Percentiles rank a stretch among this genome's conserved stretches.
Evolutionary conservation across 257 asterid genomes (phyloP).

Genomic region (Jaltomata sinuosa): DNA sequence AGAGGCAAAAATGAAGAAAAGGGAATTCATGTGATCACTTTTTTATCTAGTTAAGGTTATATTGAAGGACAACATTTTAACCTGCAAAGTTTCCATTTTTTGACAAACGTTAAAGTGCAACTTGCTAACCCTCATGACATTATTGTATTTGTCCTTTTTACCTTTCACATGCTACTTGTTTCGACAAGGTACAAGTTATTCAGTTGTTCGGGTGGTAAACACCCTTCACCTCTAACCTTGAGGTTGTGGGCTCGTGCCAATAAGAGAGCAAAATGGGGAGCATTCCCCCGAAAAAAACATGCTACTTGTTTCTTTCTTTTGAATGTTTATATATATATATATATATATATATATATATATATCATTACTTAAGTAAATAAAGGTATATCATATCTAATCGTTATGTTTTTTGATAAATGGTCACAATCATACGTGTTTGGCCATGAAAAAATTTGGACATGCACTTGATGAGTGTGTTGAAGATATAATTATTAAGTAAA

Average conservation of each 20-base stretch:
- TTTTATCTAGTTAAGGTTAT: conserved; percentile 39
- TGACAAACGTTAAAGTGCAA: conserved; percentile 21
- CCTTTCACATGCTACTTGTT: background rate
- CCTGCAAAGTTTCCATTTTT: conserved; percentile 26
- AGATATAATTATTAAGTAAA: too few relatives aligned
- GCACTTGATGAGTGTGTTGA: background rate
- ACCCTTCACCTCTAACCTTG: fast-evolving
- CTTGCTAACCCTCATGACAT: conserved; percentile 11
- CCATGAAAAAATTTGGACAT: background rate
- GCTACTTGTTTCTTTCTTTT: background rate
- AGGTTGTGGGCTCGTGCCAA: background rate
- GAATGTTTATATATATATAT: too few relatives aligned
- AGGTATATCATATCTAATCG: background rate
- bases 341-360: too few relatives aligned
- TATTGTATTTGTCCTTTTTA: conserved; percentile 3
- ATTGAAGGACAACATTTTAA: conserved; percentile 8
- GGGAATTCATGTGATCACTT: conserved; percentile 8
- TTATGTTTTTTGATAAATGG: too few relatives aligned
- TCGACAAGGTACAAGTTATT: too few relatives aligned
- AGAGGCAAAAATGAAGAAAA: background rate
- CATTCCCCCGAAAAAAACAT: too few relatives aligned
- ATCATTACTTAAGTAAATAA: too few relatives aligned
- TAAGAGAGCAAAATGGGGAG: too few relatives aligned
- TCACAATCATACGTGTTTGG: background rate
- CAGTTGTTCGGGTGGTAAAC: background rate